These are phyloP conservation scores for Fusarium virguliforme DNA, from an alignment of 2,329 filamentous ascomycete species.

Conservation along the genomic window DNA sequence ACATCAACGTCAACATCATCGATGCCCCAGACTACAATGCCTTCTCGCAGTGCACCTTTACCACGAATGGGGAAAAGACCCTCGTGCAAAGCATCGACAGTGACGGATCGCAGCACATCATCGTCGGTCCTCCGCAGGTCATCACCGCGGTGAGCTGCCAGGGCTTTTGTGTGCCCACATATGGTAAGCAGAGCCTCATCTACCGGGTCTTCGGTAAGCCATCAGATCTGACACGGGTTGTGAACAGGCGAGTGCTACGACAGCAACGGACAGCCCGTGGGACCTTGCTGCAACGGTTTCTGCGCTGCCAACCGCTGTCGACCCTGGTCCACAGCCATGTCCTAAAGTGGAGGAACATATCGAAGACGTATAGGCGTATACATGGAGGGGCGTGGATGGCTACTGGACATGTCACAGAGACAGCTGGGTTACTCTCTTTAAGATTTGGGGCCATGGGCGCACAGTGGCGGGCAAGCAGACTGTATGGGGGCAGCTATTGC, in stretches of 20 bases:
- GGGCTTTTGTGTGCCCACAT: slow-evolving; percentile 61
- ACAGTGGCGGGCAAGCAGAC: not conserved
- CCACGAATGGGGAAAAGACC: slow-evolving; percentile 54
- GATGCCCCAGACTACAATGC: slow-evolving; percentile 63
- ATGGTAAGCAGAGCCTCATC: slow-evolving; percentile 49
- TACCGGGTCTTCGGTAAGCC: not conserved
- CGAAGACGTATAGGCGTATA: not conserved
- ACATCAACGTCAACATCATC: slow-evolving; percentile 59
- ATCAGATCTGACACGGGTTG: slow-evolving; percentile 10
- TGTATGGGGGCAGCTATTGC: not conserved
- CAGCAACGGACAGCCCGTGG: slow-evolving; percentile 55
- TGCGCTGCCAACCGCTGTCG: slow-evolving; percentile 62
- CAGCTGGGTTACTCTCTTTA: not conserved
- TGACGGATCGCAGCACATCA: slow-evolving; percentile 58
- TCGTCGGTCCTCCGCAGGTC: slow-evolving; percentile 63
- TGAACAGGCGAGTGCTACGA: slow-evolving; percentile 55
- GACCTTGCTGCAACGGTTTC: slow-evolving; percentile 62
- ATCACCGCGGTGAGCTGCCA: slow-evolving; percentile 62
- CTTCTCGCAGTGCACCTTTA: slow-evolving; percentile 61
- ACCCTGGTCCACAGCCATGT: slow-evolving; percentile 52
- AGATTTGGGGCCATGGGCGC: not conserved
- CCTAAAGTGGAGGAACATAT: not conserved
- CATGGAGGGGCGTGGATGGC: too few species aligned
- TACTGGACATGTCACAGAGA: not conserved
- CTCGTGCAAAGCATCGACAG: slow-evolving; percentile 49